A percentile compares a stretch with the other conserved stretches of the same genome.
phyloP scores from a whole-genome alignment of 2,329 filamentous ascomycete genomes.

The Teratosphaeria pseudoeucalypti region DNA sequence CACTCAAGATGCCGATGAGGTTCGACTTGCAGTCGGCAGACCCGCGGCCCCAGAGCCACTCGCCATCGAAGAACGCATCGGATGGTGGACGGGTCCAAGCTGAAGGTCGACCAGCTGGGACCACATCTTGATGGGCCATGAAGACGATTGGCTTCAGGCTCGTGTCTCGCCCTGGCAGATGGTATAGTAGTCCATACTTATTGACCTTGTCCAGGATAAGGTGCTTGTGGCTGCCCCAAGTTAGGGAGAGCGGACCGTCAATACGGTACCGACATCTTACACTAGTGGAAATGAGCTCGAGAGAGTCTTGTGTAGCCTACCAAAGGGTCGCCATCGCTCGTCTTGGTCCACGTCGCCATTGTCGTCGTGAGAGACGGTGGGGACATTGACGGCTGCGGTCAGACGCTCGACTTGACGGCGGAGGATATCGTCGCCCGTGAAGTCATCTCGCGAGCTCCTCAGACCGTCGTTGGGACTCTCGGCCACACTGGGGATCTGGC shows the following conservation, averaged over 20 bases:
- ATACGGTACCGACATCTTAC: not conserved
- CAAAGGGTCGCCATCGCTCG: not conserved
- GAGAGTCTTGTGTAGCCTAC: not conserved
- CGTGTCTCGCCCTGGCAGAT: slow-evolving; percentile 43
- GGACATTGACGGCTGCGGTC: not conserved
- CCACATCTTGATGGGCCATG: slow-evolving; percentile 56
- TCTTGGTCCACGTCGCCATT: not conserved
- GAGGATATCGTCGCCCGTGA: slow-evolving; percentile 3
- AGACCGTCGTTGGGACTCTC: not conserved
- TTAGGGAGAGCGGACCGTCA: not conserved
- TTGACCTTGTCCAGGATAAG: slow-evolving; percentile 47
- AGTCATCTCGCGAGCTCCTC: not conserved
- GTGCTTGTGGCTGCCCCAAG: slow-evolving; percentile 26
- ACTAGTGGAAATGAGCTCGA: not conserved
- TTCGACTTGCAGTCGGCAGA: slow-evolving; percentile 52
- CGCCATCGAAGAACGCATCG: slow-evolving; percentile 47
- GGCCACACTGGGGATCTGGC: not conserved
- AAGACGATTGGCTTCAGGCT: slow-evolving; percentile 46
- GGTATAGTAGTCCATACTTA: slow-evolving; percentile 49
- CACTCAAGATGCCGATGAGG: slow-evolving; percentile 47
- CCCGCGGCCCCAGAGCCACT: slow-evolving; percentile 52
- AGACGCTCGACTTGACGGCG: not conserved
- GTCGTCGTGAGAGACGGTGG: not conserved
- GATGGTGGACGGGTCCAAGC: slow-evolving; percentile 53
- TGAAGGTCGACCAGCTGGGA: slow-evolving; percentile 46